These are phyloP conservation scores for Acanthamoeba triangularis DNA, from an alignment of 208 protist genomes.

Conservation along the genomic window DNA sequence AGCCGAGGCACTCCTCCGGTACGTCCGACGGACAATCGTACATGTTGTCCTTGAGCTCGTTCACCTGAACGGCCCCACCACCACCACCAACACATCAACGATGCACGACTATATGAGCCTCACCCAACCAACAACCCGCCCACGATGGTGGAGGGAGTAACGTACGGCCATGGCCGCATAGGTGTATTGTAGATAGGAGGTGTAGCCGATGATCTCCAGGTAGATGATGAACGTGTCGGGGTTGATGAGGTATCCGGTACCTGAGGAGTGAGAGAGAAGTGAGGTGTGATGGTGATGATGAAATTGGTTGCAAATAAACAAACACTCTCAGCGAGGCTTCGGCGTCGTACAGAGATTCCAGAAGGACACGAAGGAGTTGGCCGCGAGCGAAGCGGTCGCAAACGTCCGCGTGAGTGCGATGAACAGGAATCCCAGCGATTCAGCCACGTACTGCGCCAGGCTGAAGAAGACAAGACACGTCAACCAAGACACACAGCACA, in stretches of 20 bases:
- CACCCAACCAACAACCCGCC: no score
- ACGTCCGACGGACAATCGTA: neutral
- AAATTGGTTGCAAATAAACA: no score
- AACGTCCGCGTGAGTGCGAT: conserved; percentile 51
- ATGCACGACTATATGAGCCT: neutral
- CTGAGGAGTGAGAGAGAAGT: no score
- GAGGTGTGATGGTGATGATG: no score
- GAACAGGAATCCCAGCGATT: conserved; percentile 48
- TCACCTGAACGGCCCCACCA: neutral
- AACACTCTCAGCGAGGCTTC: no score
- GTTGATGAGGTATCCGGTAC: conserved; percentile 33
- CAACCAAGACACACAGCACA: no score
- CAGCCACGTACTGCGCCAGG: conserved; percentile 20
- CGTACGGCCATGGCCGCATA: conserved; percentile 42
- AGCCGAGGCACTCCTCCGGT: neutral
- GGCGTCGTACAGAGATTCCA: neutral
- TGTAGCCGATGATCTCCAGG: conserved; percentile 51
- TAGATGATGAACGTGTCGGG: conserved; percentile 42
- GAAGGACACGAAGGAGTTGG: conserved; percentile 60
- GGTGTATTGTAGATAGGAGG: conserved; percentile 25
- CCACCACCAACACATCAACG: neutral
- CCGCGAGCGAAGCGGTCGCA: neutral
- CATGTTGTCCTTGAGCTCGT: conserved; percentile 56
- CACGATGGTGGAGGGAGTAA: no score
- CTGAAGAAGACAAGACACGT: neutral